Base-by-base conservation (phyloP, 805 yeast species). In the Candida qinlingensis region DNA sequence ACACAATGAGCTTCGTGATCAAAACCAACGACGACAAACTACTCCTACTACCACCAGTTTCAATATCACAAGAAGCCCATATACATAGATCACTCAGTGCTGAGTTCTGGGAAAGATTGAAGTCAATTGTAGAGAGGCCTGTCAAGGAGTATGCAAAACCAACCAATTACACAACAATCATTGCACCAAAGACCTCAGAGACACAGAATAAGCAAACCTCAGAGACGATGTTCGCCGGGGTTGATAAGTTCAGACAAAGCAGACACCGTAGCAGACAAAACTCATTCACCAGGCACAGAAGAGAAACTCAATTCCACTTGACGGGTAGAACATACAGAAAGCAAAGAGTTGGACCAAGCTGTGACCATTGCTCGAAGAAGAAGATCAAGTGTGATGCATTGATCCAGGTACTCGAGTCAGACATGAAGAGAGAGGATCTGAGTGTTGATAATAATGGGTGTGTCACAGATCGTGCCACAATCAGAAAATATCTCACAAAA, bases 261-360 rank as follows among this genome's bases (percentile, higher is more conserved):
- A 31, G 34, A 31, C 8, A 2, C 34, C 34, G 34, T 31, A 8
- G 11, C 11, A 31, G 34, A 31, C 34, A 31, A 31, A 8, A 11
- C 34, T 31, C 29, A 12, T n/a, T 6, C 27, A 11, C 11, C 31
- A 27, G 27, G 7, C 26, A 12, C 8, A 76, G 47, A 81, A 78
- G 62, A 77, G 27, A 41, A 4, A 26, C 11, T 19, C 34, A 34
- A 27, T 38, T 37, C 31, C 49, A 46, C n/a, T 35, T 42, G 9
- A 41, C 49, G 28, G 49, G 46, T 6, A 37, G 27, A 9, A 42
- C 50, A 5, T 42, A 28, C 19, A 47, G 46, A 26, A 47, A 42
- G n/a, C 51, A 48, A 36, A 41, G 51, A 42, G 36, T 42, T 7
- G 51, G 51, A 2, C 51, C 51, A 13, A 44, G 48, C 12, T 48